A percentile compares a stretch with the other conserved stretches of the same genome.
These are phyloP conservation scores for Leccinum laetum DNA, from an alignment of 1,284 basidiomycete species.

Conservation along the genomic window DNA sequence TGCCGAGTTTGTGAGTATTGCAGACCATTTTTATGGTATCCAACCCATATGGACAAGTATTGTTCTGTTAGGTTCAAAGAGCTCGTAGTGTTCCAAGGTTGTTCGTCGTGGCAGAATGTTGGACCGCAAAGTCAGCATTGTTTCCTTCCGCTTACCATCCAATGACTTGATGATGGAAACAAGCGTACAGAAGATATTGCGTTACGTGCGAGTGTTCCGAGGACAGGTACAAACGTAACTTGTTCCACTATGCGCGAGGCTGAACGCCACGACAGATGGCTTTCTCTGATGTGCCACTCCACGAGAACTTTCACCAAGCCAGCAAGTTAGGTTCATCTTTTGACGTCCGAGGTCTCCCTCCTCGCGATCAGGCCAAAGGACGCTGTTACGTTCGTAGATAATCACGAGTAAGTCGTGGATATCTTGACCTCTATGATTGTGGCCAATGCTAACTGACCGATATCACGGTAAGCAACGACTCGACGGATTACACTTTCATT, in stretches of 20 bases:
- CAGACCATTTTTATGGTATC: neutral
- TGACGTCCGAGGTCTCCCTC: slow-evolving; percentile 62
- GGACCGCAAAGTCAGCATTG: slow-evolving; percentile 60
- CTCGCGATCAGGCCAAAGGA: slow-evolving; percentile 60
- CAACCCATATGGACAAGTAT: neutral
- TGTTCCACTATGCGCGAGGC: neutral
- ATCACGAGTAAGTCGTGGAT: slow-evolving; percentile 65
- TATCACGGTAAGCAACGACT: slow-evolving; percentile 52
- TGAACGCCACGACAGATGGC: neutral
- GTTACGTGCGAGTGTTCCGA: slow-evolving; percentile 59
- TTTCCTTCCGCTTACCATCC: slow-evolving; percentile 1
- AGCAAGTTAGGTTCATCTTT: slow-evolving; percentile 58
- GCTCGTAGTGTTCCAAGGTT: slow-evolving; percentile 48
- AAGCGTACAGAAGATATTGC: slow-evolving; percentile 52
- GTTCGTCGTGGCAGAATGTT: slow-evolving; percentile 77
- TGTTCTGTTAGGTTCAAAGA: slow-evolving; percentile 45
- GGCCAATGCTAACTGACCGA: slow-evolving; percentile 1
- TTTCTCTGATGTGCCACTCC: slow-evolving; percentile 78
- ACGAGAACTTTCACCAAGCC: slow-evolving; percentile 69
- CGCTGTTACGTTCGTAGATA: slow-evolving; percentile 82
- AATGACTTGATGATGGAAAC: neutral
- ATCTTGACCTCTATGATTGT: neutral
- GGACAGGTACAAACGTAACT: slow-evolving; percentile 48
- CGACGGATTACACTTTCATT: neutral
- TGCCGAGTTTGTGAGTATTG: slow-evolving; percentile 56